Evolutionary conservation across 2,329 filamentous ascomycete species (phyloP).

Genomic region (Pochonia chlamydosporia): DNA sequence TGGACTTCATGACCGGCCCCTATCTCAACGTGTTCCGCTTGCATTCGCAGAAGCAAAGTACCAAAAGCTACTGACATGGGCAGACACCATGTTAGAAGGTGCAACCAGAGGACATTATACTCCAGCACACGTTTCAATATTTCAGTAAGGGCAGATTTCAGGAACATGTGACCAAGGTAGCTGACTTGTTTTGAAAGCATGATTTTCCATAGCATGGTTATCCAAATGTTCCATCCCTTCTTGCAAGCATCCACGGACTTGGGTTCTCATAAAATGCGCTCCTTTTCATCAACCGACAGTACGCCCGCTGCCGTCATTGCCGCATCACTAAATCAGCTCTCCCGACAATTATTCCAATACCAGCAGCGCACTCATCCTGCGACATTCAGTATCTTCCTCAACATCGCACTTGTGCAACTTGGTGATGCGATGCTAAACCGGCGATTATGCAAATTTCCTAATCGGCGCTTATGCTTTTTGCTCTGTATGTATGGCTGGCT

Average conservation of each 20-base stretch:
- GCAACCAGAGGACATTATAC: neutral
- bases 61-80: constrained; percentile 1
- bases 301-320: neutral
- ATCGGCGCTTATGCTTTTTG: neutral
- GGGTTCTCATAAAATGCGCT: neutral
- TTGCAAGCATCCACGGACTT: neutral
- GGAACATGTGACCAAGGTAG: too few species aligned
- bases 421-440: constrained; percentile 1
- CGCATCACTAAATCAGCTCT: neutral
- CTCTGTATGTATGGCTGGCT: neutral
- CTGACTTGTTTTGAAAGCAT: too few species aligned
- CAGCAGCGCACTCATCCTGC: too few species aligned
- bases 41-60: constrained; percentile 2
- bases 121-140: neutral
- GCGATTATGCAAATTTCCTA: neutral
- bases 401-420: neutral
- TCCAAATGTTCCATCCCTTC: neutral
- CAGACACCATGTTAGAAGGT: neutral
- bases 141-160: constrained; percentile 1
- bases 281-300: neutral
- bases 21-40: neutral
- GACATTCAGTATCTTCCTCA: neutral
- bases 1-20: neutral
- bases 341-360: too few species aligned
- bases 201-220: neutral